phyloP scores from a whole-genome alignment of 2,329 filamentous ascomycete species.

The Dichotomopilus funicola region DNA sequence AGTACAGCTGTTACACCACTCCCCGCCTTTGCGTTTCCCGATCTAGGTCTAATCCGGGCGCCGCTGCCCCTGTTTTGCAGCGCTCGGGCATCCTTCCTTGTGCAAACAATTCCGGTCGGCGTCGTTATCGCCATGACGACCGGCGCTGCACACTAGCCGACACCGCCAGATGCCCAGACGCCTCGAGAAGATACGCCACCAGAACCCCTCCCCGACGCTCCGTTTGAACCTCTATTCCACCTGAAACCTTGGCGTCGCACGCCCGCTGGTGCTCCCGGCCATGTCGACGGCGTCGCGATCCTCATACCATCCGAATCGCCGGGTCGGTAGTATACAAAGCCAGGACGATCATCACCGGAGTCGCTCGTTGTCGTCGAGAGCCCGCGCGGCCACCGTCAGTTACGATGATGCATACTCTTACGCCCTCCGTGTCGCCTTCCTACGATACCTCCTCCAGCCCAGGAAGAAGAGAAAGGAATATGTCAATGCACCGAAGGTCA shows the following conservation, averaged over 20 bases:
- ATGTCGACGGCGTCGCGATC: slow-evolving; percentile 49
- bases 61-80: background rate
- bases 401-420: slow-evolving; percentile 85
- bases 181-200: background rate
- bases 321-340: slow-evolving; percentile 29
- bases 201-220: background rate
- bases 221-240: background rate
- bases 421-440: slow-evolving; percentile 82
- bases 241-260: no score
- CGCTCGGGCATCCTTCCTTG: background rate
- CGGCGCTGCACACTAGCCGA: slow-evolving; percentile 3
- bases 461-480: slow-evolving; percentile 85
- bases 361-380: slow-evolving; percentile 39
- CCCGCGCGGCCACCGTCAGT: slow-evolving; percentile 43
- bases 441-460: slow-evolving; percentile 88
- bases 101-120: background rate
- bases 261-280: slow-evolving; percentile 7
- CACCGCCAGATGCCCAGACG: background rate
- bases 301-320: slow-evolving; percentile 40
- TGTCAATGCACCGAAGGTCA: slow-evolving; percentile 60
- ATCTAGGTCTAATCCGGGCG: no score
- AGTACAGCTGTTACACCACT: background rate
- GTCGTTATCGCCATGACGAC: slow-evolving; percentile 6
- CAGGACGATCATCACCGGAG: slow-evolving; percentile 34
- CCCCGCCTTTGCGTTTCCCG: background rate